These are phyloP conservation scores for Funneliformis caledonium DNA, from an alignment of 371 early-diverging fungal species.

Conservation along the genomic window DNA sequence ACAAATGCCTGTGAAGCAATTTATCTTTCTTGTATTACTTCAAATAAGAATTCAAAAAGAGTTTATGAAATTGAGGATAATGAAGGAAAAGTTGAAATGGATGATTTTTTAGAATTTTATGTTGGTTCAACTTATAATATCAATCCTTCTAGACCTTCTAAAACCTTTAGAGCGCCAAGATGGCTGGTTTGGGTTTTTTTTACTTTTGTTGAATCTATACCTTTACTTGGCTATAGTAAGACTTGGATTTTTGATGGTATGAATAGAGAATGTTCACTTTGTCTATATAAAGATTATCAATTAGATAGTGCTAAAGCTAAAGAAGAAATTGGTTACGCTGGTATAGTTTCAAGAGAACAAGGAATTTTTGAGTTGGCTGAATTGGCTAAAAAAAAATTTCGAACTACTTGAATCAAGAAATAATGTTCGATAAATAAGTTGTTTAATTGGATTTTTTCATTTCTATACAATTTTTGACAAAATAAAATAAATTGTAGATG, in stretches of 20 bases:
- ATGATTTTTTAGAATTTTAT: slow-evolving; percentile 33
- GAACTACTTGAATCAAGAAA: no score
- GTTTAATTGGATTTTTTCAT: no score
- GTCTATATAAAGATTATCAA: slow-evolving; percentile 22
- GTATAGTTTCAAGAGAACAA: slow-evolving; percentile 25
- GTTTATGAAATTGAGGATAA: slow-evolving; percentile 36
- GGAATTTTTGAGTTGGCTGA: slow-evolving; percentile 20
- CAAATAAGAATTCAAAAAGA: background rate
- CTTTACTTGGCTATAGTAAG: slow-evolving; percentile 24
- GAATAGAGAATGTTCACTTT: slow-evolving; percentile 29
- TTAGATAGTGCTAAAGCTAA: slow-evolving; percentile 33
- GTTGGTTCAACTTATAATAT: slow-evolving; percentile 19
- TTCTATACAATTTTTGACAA: no score
- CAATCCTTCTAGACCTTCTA: slow-evolving; percentile 30
- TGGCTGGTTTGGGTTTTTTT: slow-evolving; percentile 19
- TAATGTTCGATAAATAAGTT: no score
- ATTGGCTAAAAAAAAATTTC: background rate
- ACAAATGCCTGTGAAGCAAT: slow-evolving; percentile 40
- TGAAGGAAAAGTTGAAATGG: slow-evolving; percentile 27
- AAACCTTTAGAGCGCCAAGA: slow-evolving; percentile 11
- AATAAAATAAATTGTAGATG: no score
- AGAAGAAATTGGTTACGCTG: slow-evolving; percentile 27
- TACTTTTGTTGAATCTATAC: slow-evolving; percentile 31
- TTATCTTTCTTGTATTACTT: slow-evolving; percentile 4
- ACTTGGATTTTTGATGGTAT: slow-evolving; percentile 26